Percentiles rank a stretch among this genome's conserved stretches.
Conservation (phyloP, 2,329 filamentous ascomycete species). For the Monosporascus sp. region DNA sequence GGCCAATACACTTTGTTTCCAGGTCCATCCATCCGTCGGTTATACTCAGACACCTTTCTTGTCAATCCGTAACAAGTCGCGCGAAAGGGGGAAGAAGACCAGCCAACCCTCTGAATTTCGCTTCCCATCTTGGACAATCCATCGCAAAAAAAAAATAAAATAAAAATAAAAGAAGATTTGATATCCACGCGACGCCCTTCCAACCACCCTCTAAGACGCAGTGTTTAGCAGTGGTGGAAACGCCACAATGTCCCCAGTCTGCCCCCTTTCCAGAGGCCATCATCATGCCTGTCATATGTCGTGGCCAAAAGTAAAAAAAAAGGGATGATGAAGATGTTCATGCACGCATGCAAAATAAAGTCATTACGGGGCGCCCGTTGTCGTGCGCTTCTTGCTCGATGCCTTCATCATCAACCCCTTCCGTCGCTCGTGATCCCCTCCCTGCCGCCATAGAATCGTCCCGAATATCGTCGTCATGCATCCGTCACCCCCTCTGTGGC, state of each 20-base stretch:
- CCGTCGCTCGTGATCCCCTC: neutral
- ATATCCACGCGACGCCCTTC: neutral
- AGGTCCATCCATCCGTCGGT: neutral
- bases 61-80: neutral
- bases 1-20: neutral
- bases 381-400: neutral
- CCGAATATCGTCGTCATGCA: neutral
- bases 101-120: too few species aligned
- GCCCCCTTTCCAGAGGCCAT: neutral
- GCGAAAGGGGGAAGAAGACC: neutral
- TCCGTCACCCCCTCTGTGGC: neutral
- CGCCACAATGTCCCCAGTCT: neutral
- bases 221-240: neutral
- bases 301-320: neutral
- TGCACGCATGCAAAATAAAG: conserved; percentile 1
- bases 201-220: too few species aligned
- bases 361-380: conserved; percentile 3
- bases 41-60: neutral
- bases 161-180: too few species aligned
- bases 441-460: neutral
- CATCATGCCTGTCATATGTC: neutral
- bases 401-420: neutral
- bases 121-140: too few species aligned
- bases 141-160: too few species aligned
- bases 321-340: neutral